Evolutionary conservation across 495 filamentous ascomycete species (phyloP), one percentile per base, ranked within the genome.

Genomic region (Trichoderma gamsii): DNA sequence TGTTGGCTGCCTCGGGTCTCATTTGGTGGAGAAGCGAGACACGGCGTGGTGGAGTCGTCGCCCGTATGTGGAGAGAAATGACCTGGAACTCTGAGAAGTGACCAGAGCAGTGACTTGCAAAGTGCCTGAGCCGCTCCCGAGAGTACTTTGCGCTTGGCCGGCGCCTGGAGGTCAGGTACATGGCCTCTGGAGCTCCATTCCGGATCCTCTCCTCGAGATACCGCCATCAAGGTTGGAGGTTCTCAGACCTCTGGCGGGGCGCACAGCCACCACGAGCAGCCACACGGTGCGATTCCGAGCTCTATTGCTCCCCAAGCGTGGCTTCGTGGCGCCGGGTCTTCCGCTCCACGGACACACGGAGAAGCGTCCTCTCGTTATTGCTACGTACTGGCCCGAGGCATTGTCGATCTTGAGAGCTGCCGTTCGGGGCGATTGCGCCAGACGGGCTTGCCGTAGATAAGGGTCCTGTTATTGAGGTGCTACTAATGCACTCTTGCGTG

Each of bases 1-100:
- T 52, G 49, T 52, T 52, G 49, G 49, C 49, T 52, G 49, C 18
- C n/a, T 52, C n/a, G 49, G n/a, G 56, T 29, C 56, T 56, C 56
- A 21, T 32, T 25, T 29, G 56, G 25, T 32, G 56, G 56, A 32
- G 56, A 61, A 32, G 8, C 8, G 11, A 13, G 23, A 32, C 25
- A 29, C 27, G 56, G 56, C 16, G 21, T 25, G 2, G 56, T 61
- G 56, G 56, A 61, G 56, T 61, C 27, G 56, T 15, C 16, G 56
- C 56, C 56, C 56, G 27, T 25, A 61, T 61, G 56, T 61, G 27
- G 23, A 61, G 27, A 18, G 23, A 9, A 27, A 25, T 21, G 56
- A 27, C 56, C 25, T 29, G 4, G 25, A 32, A 13, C 56, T 61
- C 23, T 61, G 35, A 38, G 35, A 38, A 38, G 35, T 38, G 35